Evolutionary conservation across 768 basidiomycete genomes (phyloP).

Genomic region (Pulveroboletus sp.): DNA sequence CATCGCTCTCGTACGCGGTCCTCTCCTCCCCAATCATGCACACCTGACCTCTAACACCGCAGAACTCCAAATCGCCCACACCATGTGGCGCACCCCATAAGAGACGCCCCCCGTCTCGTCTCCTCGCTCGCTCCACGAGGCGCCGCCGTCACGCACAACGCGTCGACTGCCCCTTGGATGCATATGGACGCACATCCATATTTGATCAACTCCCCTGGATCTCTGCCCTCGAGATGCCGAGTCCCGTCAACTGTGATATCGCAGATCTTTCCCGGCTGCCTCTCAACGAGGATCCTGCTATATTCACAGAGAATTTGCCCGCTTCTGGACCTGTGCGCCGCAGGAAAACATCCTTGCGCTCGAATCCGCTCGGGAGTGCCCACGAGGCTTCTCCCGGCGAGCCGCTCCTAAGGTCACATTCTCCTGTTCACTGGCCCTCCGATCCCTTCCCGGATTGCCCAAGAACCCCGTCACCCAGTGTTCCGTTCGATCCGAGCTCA

Average conservation of each 20-base stretch:
- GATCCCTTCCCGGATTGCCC: constrained; percentile 19
- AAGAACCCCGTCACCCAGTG: constrained; percentile 31
- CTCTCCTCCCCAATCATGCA: neutral
- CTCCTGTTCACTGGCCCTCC: constrained; percentile 31
- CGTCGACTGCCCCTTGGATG: constrained; percentile 38
- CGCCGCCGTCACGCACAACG: constrained; percentile 42
- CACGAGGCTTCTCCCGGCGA: constrained; percentile 14
- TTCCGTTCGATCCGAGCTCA: constrained; percentile 44
- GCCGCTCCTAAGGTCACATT: constrained; percentile 15
- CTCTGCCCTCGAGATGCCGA: constrained; percentile 48
- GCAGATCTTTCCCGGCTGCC: constrained; percentile 65
- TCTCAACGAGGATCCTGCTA: constrained; percentile 21
- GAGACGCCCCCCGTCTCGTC: constrained; percentile 35
- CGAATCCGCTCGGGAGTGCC: constrained; percentile 40
- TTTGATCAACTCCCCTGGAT: constrained; percentile 73
- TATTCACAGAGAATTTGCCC: constrained; percentile 21
- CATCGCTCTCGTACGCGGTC: constrained; percentile 19
- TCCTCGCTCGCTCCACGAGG: constrained; percentile 35
- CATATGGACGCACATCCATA: constrained; percentile 30
- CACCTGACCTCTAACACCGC: constrained; percentile 13
- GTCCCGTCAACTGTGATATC: constrained; percentile 49
- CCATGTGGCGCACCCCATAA: constrained; percentile 37
- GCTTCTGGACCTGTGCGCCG: constrained; percentile 55
- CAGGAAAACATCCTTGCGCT: constrained; percentile 50
- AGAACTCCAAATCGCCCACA: constrained; percentile 38